These are phyloP conservation scores for Diplodia corticola DNA, from an alignment of 2,329 filamentous ascomycete genomes.

Conservation along the genomic window DNA sequence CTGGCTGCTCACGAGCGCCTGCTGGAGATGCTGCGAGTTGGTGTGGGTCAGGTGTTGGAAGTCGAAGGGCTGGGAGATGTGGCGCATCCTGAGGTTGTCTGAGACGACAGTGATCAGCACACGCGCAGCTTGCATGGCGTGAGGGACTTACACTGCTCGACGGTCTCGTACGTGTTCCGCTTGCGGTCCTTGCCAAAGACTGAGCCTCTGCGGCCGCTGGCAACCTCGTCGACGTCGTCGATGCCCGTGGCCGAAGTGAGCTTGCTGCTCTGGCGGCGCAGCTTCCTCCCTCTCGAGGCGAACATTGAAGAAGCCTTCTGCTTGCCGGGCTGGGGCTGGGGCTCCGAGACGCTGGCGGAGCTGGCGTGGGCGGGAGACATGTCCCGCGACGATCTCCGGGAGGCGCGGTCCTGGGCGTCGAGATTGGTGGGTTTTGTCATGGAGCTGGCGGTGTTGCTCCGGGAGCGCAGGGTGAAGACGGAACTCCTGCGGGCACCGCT, in stretches of 20 bases:
- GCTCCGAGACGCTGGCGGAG: conserved; percentile 31
- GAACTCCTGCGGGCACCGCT: conserved; percentile 33
- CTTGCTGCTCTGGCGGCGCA: conserved; percentile 39
- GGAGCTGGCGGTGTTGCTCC: conserved; percentile 41
- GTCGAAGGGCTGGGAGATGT: conserved; percentile 63
- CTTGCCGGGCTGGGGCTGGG: conserved; percentile 27
- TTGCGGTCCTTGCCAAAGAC: conserved; percentile 35
- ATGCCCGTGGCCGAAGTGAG: conserved; percentile 27
- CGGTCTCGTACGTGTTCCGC: conserved; percentile 32
- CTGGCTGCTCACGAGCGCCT: conserved; percentile 53
- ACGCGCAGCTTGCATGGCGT: background rate
- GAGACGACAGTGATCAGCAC: conserved; percentile 23
- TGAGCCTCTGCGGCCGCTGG: conserved; percentile 34
- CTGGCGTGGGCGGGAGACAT: conserved; percentile 28
- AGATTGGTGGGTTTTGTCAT: conserved; percentile 31
- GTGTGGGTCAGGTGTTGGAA: conserved; percentile 66
- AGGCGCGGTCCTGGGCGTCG: conserved; percentile 30
- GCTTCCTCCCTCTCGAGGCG: conserved; percentile 34
- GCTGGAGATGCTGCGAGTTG: conserved; percentile 55
- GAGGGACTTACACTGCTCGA: conserved; percentile 31
- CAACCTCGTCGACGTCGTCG: conserved; percentile 32
- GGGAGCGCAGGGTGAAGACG: conserved; percentile 40
- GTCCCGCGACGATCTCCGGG: conserved; percentile 32
- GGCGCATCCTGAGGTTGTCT: conserved; percentile 29
- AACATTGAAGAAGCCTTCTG: conserved; percentile 34